Base-by-base conservation (phyloP, 2,329 filamentous ascomycete genomes). In the Calonectria pauciramosa region DNA sequence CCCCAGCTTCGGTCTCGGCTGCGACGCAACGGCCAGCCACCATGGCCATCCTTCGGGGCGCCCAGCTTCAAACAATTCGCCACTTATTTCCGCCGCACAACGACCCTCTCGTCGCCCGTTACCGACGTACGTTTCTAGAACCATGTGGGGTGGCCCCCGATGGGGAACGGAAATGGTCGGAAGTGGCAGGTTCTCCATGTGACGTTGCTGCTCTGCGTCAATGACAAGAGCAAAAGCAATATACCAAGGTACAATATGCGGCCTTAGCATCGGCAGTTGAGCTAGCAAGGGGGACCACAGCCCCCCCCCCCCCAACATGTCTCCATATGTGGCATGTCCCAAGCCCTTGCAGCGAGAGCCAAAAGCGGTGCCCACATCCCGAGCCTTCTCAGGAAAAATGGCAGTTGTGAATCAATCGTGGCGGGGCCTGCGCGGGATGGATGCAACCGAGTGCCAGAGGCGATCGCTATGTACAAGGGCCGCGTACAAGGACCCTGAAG, bases 51-150 rank as follows among this genome's bases (percentile, higher is more conserved):
- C 56, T 63, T 63, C 23, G 34, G 56, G n/a, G 44, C 8, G 6
- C 10, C 56, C n/a, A 41, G 26, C 56, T 41, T 63, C 20, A 34
- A 26, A 41, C 56, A 41, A 11, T 47, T 63, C 26, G 56, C 56
- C 56, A 63, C 56, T 38, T 18, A 63, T 26, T 63, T 63, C 34
- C 36, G 34, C 56, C 36, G 44, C 16, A 36, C 13, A 28, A 16
- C 36, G 56, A 41, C 56, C 56, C 56, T 63, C 56, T 38, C 26
- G 14, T 41, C 23, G 34, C n/a, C 56, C 56, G 56, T 41, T 36
- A 63, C 56, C 56, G 56, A 63, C 56, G 56, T 63, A 63, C 56
- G 56, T 63, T 63, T 63, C 56, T 63, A 63, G 56, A 63, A 63
- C 56, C 56, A 63, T 63, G 56, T 23, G 56, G 56, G 34, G 34